Percentiles rank a stretch among this genome's conserved stretches.
phyloP scores from a whole-genome alignment of 1,284 basidiomycete species.

The Ustilago hordei region DNA sequence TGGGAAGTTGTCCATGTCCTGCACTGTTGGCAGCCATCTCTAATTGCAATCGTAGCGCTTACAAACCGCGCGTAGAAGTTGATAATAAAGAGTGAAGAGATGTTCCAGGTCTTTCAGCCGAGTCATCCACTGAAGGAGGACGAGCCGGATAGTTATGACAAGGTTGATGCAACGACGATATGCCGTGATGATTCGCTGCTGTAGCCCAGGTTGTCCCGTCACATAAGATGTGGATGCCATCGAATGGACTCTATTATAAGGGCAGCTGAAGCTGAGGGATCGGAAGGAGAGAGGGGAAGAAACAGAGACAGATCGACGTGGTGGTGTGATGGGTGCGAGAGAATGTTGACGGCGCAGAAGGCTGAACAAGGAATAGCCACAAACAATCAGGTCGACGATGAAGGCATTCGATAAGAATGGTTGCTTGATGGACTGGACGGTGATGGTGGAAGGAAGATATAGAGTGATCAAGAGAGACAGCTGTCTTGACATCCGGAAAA shows the following conservation, averaged over 20 bases:
- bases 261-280: slow-evolving; percentile 5
- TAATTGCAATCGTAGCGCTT: background rate
- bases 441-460: background rate
- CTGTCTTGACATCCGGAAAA: background rate
- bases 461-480: background rate
- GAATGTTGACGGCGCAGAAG: background rate
- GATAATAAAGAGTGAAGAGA: background rate
- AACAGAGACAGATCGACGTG: background rate
- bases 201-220: slow-evolving; percentile 29
- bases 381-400: background rate
- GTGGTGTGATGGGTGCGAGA: background rate
- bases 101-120: slow-evolving; percentile 46
- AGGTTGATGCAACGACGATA: slow-evolving; percentile 33
- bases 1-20: background rate
- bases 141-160: slow-evolving; percentile 45
- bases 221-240: slow-evolving; percentile 19
- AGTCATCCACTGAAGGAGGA: slow-evolving; percentile 24
- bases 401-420: background rate
- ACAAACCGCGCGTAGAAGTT: background rate
- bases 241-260: slow-evolving; percentile 21
- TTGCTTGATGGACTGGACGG: background rate
- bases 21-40: background rate
- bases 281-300: background rate
- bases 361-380: background rate
- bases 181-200: slow-evolving; percentile 11